Percentiles rank a stretch among this genome's conserved stretches.
Conservation (phyloP, 2,329 filamentous ascomycete species). For the Ampelomyces quisqualis region DNA sequence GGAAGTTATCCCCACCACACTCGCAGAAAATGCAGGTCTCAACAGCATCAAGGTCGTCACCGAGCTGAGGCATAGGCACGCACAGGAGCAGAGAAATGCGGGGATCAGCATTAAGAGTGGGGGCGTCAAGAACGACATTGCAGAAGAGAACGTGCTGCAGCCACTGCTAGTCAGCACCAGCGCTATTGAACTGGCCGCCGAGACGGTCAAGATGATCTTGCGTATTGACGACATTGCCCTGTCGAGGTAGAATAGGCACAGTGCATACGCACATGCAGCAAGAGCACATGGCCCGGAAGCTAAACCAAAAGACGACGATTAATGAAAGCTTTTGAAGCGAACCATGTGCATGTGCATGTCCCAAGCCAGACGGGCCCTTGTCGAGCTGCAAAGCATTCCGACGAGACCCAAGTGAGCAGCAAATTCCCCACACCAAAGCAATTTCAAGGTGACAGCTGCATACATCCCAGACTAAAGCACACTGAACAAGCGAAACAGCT, state of each 20-base stretch:
- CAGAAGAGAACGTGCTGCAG: conserved; percentile 95
- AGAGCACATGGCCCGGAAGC: conserved; percentile 3
- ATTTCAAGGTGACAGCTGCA: too few relatives aligned
- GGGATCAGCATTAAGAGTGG: conserved; percentile 98
- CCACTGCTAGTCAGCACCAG: conserved; percentile 95
- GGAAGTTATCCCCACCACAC: conserved; percentile 93
- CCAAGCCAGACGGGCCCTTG: too few relatives aligned
- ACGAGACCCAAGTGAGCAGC: too few relatives aligned
- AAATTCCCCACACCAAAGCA: too few relatives aligned
- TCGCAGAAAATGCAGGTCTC: conserved; percentile 94
- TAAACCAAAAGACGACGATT: conserved; percentile 14
- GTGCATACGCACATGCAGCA: background rate
- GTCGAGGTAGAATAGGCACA: conserved; percentile 35
- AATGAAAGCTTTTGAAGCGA: conserved; percentile 12
- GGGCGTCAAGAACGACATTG: conserved; percentile 94
- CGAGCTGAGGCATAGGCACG: conserved; percentile 89
- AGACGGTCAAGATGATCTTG: conserved; percentile 95
- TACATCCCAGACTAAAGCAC: too few relatives aligned
- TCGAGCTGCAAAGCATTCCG: too few relatives aligned
- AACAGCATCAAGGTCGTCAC: conserved; percentile 99
- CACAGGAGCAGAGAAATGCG: conserved; percentile 91
- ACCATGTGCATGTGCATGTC: background rate
- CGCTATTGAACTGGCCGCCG: conserved; percentile 92
- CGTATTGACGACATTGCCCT: conserved; percentile 68
- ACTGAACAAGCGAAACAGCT: too few relatives aligned